A percentile compares a stretch with the other conserved stretches of the same genome.
Conservation (phyloP, 495 filamentous ascomycete genomes). For the Podospora sp. region DNA sequence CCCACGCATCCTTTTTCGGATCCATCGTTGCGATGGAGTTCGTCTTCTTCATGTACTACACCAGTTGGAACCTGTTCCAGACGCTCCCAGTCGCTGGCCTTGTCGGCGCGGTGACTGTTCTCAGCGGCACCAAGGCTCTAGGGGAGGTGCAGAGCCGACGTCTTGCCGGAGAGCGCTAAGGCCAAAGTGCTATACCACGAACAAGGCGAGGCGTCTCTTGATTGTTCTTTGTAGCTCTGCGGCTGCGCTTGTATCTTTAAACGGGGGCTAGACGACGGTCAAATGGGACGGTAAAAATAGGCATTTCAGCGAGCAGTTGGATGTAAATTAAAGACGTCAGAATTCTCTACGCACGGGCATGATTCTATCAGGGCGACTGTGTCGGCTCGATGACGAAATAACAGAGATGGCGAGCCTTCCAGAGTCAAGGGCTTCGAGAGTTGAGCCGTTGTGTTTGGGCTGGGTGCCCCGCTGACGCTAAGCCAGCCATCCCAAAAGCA, state of each 20-base stretch:
- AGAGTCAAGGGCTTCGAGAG: background rate
- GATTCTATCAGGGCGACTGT: background rate
- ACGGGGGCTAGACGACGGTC: background rate
- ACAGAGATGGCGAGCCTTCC: background rate
- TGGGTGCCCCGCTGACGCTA: constrained; percentile 1
- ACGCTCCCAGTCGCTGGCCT: constrained; percentile 71
- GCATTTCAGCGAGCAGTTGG: background rate
- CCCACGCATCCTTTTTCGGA: constrained; percentile 79
- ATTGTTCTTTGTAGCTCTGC: background rate
- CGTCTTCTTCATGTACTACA: constrained; percentile 95
- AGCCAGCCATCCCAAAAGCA: background rate
- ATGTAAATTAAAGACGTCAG: background rate
- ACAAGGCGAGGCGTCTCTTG: background rate
- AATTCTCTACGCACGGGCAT: background rate
- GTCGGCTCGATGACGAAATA: background rate
- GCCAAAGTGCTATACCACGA: background rate
- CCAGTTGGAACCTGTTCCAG: constrained; percentile 90
- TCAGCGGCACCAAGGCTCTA: constrained; percentile 86
- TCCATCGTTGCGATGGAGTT: constrained; percentile 85
- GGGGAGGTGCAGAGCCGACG: constrained; percentile 89
- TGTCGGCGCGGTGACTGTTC: constrained; percentile 70
- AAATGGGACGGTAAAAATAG: background rate
- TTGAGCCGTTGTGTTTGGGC: background rate
- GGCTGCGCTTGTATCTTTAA: background rate
- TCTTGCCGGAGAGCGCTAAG: constrained; percentile 69